Percentiles rank a stretch among this genome's conserved stretches.
phyloP scores from a whole-genome alignment of 2,329 filamentous ascomycete species.

The Nannizziopsis arthrosporioides region DNA sequence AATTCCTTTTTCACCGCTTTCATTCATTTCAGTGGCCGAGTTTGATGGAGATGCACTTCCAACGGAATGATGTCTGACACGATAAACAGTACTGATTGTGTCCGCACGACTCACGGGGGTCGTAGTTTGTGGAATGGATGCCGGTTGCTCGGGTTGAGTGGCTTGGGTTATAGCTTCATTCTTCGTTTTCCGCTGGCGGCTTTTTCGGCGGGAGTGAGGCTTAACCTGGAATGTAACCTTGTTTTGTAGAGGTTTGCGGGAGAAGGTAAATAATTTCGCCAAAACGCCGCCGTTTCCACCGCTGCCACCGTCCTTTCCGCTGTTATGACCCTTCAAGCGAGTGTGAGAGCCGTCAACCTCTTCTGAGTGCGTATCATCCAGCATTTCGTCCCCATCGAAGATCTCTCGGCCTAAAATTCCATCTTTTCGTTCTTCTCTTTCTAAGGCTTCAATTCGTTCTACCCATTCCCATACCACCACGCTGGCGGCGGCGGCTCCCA shows the following conservation, averaged over 20 bases:
- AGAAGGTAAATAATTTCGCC: slow-evolving; percentile 29
- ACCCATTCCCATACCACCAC: slow-evolving; percentile 99
- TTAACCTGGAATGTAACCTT: slow-evolving; percentile 22
- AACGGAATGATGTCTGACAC: slow-evolving; percentile 49
- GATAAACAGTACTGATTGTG: slow-evolving; percentile 53
- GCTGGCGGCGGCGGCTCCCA: slow-evolving; percentile 85
- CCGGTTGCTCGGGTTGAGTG: slow-evolving; percentile 21
- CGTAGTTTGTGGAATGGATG: slow-evolving; percentile 38
- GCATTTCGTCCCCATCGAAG: slow-evolving; percentile 88
- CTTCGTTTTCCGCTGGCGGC: slow-evolving; percentile 1
- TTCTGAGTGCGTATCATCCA: slow-evolving; percentile 54
- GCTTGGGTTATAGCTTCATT: background rate
- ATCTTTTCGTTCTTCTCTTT: slow-evolving; percentile 87
- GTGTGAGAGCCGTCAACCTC: slow-evolving; percentile 37
- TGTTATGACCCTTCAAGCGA: slow-evolving; percentile 30
- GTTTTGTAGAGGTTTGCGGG: slow-evolving; percentile 28
- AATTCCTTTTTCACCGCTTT: slow-evolving; percentile 21
- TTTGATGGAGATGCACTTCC: slow-evolving; percentile 37
- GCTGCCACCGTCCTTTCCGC: slow-evolving; percentile 19
- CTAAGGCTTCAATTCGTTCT: slow-evolving; percentile 80
- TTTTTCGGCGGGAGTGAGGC: slow-evolving; percentile 6
- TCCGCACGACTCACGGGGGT: slow-evolving; percentile 51
- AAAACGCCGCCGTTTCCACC: slow-evolving; percentile 21
- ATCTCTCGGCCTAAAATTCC: slow-evolving; percentile 83
- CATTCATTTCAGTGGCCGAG: slow-evolving; percentile 26